Percentiles rank a stretch among this genome's conserved stretches.
Evolutionary conservation across 352 stramenopile species (phyloP).

Genomic region (Pythium oligandrum): DNA sequence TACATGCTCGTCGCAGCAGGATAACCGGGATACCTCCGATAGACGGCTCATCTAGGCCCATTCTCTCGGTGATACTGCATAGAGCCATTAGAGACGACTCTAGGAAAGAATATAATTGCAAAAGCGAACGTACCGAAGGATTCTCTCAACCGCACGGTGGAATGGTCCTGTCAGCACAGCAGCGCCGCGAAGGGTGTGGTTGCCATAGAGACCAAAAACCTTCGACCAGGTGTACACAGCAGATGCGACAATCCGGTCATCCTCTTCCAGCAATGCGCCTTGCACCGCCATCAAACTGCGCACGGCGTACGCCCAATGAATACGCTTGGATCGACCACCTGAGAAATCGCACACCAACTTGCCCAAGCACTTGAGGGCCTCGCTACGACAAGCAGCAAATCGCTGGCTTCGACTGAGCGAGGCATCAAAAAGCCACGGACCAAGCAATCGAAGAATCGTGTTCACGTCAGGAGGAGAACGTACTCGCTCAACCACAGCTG

Average conservation of each 20-base stretch:
- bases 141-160: constrained; percentile 72
- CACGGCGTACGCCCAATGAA: constrained; percentile 81
- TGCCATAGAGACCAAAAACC: constrained; percentile 76
- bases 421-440: constrained; percentile 83
- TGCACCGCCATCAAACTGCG: constrained; percentile 81
- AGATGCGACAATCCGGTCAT: constrained; percentile 73
- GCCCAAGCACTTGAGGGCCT: constrained; percentile 72
- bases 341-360: constrained; percentile 68
- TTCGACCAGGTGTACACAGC: constrained; percentile 85
- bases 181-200: constrained; percentile 73
- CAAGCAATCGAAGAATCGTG: constrained; percentile 71
- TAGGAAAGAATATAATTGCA: too few species aligned
- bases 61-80: constrained; percentile 6
- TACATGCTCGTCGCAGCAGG: constrained; percentile 63
- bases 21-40: constrained; percentile 72
- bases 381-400: constrained; percentile 66
- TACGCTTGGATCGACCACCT: constrained; percentile 67
- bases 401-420: constrained; percentile 66
- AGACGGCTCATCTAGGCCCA: constrained; percentile 43
- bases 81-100: too few species aligned
- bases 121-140: constrained; percentile 45
- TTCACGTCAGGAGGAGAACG: constrained; percentile 81
- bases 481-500: constrained; percentile 22
- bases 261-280: constrained; percentile 69
- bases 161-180: constrained; percentile 76